Base-by-base conservation (phyloP, 441 rosid genomes). In the Gossypium schwendimanii region DNA sequence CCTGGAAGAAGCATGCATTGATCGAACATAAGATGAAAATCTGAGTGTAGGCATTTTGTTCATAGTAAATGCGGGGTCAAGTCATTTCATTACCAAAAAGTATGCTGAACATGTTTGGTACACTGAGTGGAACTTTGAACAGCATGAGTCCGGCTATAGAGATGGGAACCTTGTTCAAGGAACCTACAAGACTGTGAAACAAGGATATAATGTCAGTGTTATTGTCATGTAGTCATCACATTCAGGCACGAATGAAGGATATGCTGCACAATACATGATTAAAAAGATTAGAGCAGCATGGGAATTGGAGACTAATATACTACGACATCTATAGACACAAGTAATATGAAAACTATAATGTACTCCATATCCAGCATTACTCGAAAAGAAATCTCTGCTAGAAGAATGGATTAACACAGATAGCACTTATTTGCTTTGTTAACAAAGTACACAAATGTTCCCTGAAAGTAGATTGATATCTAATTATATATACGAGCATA, bases 151-250 rank as follows among this genome's bases (percentile, higher is more conserved):
- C 98, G 67, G 88, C 89, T 59, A 94, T 49, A 15, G 98, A 94
- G 71, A 94, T 79, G 0, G 98, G 98, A 82, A 94, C 87, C 87
- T 94, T 90, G 90, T 94, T 94, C 66, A 94, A 76, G 55, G 98
- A 94, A 78, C 98, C 97, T 69, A 94, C 98, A 75, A 94, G 80
- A 69, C 98, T 94, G 89, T 49, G 73, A 53, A 78, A 39, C 20
- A 47, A 65, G 54, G 61, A 72, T 41, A 10, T 7, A 39, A 49
- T 50, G 44, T 62, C 75, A 31, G 31, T 31, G 17, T 33, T 60
- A 2, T 39, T 39, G 44, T 39, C 44, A 14, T 17, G 8, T 69
- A 47, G 28, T 44, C 17, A 1, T 23, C 7, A 41, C n/a, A 2
- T 23, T 3, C 1, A n/a, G 36, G 36, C 53, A 39, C n/a, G 26